Conservation (phyloP, 2,329 filamentous ascomycete genomes). For the Camillea tinctor region DNA sequence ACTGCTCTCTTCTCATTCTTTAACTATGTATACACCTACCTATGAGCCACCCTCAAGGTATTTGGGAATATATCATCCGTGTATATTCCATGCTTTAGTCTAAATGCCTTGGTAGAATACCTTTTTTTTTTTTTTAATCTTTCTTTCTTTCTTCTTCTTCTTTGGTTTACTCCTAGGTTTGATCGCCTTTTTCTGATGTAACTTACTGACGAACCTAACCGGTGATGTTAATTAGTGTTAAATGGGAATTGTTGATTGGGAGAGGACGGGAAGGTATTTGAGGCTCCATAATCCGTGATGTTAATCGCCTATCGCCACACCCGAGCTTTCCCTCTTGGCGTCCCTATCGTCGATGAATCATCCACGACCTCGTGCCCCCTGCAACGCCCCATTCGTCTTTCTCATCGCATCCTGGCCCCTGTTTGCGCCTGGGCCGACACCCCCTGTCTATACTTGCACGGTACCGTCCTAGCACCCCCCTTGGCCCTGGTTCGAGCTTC, state of each 20-base stretch:
- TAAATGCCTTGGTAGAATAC: too few relatives aligned
- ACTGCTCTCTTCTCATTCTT: too few relatives aligned
- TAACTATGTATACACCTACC: too few relatives aligned
- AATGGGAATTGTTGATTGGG: too few relatives aligned
- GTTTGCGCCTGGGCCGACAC: background rate
- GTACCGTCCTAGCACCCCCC: background rate
- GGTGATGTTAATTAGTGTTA: background rate
- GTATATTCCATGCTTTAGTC: too few relatives aligned
- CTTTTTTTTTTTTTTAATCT: too few relatives aligned
- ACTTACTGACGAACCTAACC: background rate
- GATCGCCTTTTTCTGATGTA: background rate
- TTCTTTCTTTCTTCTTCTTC: background rate
- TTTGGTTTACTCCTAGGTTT: background rate
- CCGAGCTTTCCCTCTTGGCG: background rate
- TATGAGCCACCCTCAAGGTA: too few relatives aligned
- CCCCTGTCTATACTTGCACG: slow-evolving; percentile 1
- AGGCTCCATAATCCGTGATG: slow-evolving; percentile 12
- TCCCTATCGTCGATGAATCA: slow-evolving; percentile 3
- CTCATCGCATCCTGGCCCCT: background rate
- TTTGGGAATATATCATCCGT: too few relatives aligned
- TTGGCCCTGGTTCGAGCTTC: slow-evolving; percentile 9
- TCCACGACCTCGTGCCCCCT: background rate
- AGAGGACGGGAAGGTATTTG: background rate
- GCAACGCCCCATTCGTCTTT: background rate
- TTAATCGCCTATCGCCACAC: slow-evolving; percentile 1